These are phyloP conservation scores for Ophiocordyceps polyrhachis-furcata DNA, from an alignment of 2,329 filamentous ascomycete genomes.

Conservation along the genomic window DNA sequence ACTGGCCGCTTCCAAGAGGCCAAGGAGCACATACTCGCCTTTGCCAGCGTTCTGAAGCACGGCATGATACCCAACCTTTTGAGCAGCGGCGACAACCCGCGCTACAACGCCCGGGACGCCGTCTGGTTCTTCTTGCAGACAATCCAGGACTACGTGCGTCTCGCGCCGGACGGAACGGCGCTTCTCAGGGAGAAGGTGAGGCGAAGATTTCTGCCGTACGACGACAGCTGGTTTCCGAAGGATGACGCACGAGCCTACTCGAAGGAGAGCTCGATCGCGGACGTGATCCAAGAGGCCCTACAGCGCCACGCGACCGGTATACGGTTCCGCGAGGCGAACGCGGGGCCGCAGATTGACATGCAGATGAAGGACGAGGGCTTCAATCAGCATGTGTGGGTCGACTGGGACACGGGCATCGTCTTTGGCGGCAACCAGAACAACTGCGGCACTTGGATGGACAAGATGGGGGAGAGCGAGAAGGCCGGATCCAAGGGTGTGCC, in stretches of 20 bases:
- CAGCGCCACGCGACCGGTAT: conserved; percentile 83
- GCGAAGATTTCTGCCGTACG: conserved; percentile 80
- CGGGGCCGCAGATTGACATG: conserved; percentile 67
- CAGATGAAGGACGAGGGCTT: conserved; percentile 92
- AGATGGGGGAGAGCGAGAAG: conserved; percentile 95
- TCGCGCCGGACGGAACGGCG: conserved; percentile 57
- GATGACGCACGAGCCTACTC: conserved; percentile 78
- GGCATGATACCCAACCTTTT: conserved; percentile 96
- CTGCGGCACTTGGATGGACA: conserved; percentile 99
- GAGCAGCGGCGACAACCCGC: conserved; percentile 63
- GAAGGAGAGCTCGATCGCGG: conserved; percentile 61
- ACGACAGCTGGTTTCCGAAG: conserved; percentile 81
- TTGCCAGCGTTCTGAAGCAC: conserved; percentile 91
- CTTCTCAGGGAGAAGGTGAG: conserved; percentile 62
- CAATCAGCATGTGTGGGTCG: conserved; percentile 74
- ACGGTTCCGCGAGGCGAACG: conserved; percentile 87
- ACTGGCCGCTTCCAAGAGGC: conserved; percentile 80
- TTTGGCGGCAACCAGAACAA: conserved; percentile 90
- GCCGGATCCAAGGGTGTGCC: conserved; percentile 86
- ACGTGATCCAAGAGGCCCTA: conserved; percentile 82
- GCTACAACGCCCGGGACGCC: conserved; percentile 92
- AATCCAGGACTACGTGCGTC: conserved; percentile 78
- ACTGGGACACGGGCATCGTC: conserved; percentile 78
- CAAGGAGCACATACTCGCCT: conserved; percentile 83
- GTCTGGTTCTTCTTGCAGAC: conserved; percentile 97